phyloP scores from a whole-genome alignment of 148 eudicot genomes.

The Rhododendron kiyosumense region DNA sequence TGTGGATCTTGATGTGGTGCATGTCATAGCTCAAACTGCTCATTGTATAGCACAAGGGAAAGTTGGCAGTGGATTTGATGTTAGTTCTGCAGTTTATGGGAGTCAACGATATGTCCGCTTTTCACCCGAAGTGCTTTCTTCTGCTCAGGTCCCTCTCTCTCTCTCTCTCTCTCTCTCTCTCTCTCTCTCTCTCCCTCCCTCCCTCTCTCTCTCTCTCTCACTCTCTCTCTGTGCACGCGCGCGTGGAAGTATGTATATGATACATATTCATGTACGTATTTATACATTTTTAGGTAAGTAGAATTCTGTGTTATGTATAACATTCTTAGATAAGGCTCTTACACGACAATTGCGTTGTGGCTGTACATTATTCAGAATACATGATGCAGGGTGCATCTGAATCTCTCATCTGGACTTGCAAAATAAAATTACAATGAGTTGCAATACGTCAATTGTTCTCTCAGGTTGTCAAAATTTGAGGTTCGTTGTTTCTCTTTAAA shows the following conservation, averaged over 20 bases:
- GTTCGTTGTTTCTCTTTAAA: not conserved
- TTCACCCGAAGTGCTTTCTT: slow-evolving; percentile 83
- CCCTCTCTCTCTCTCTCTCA: not conserved
- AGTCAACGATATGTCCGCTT: slow-evolving; percentile 95
- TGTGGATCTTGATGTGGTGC: slow-evolving; percentile 54
- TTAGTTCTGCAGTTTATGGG: slow-evolving; percentile 97
- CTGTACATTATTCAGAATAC: not conserved
- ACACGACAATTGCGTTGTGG: not conserved
- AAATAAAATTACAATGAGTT: too few relatives aligned
- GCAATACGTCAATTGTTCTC: not conserved
- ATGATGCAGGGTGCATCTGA: not conserved
- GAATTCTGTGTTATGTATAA: not conserved
- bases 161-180: not conserved
- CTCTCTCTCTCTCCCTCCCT: slow-evolving; percentile 3
- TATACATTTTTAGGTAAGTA: not conserved
- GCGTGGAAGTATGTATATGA: too few relatives aligned
- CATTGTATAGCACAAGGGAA: slow-evolving; percentile 99
- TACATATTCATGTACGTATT: not conserved
- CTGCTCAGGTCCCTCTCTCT: slow-evolving; percentile 72
- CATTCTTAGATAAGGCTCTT: not conserved
- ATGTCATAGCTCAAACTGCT: slow-evolving; percentile 36
- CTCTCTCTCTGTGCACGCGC: not conserved
- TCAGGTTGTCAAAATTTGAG: not conserved
- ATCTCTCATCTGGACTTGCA: not conserved
- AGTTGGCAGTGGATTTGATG: slow-evolving; percentile 98